Evolutionary conservation across 257 asterid species (phyloP), one percentile per base, ranked within the genome.

Genomic region (Solanum habrochaites): DNA sequence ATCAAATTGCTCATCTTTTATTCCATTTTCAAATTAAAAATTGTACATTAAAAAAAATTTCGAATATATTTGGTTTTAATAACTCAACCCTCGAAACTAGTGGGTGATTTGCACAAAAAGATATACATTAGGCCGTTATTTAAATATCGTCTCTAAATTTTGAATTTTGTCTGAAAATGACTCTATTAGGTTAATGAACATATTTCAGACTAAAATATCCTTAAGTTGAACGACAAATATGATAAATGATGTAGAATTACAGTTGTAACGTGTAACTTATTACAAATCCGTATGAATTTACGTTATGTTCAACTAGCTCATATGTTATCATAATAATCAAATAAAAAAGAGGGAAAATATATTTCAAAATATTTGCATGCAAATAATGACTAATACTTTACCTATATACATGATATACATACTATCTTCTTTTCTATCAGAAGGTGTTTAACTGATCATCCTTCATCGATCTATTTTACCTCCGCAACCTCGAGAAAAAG

Each of bases 201-300:
- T 0, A 67, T 67, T 67, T 27, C 2, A 2, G 5, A 27, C 39
- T 67, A 64, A 11, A 64, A 64, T n/a, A 64, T 27, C 37, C 73
- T 67, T 27, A 66, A n/a, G 8, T 64, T 64, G 32, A 64, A 4
- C 1, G 11, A 67, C 3, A 67, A 9, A 67, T 4, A 67, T 1
- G 20, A 15, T 3, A 67, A 12, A 67, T 6, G 21, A 13, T 0
- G 1, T 0, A 11, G 12, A 64, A 0, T 52, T 16, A 2, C n/a
- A 62, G 4, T 2, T 0, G 0, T 29, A 32, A 1, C 39, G 14
- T 13, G 20, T 1, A 2, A 14, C 21, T 67, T 5, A 67, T 29
- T 11, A 0, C 3, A 67, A 67, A 13, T 29, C 39, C 0, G 0
- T 62, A 4, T 23, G 8, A n/a, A 1, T 23, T 62, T 60, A 23